phyloP scores from a whole-genome alignment of 1,284 basidiomycete species.

The Ceratobasidium sp. region DNA sequence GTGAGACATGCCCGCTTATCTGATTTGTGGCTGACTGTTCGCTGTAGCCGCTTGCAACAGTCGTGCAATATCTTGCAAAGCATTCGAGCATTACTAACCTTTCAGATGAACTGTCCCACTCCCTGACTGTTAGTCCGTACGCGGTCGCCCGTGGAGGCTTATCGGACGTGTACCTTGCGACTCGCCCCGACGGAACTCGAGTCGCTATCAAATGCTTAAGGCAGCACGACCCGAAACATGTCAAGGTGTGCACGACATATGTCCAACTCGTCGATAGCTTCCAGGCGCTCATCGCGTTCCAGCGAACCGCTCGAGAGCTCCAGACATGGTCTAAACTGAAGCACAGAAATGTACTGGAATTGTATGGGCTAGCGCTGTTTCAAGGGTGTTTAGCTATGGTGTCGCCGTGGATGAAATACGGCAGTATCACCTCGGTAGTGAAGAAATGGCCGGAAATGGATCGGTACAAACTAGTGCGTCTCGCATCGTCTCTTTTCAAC shows the following conservation, averaged over 20 bases:
- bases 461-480: neutral
- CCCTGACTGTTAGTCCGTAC: neutral
- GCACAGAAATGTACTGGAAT: neutral
- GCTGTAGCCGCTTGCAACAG: neutral
- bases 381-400: neutral
- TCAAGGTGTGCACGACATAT: neutral
- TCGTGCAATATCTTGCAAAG: neutral
- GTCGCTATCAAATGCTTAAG: neutral
- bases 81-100: neutral
- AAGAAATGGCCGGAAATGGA: neutral
- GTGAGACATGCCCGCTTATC: neutral
- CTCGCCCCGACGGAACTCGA: neutral
- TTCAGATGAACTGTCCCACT: neutral
- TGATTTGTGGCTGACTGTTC: too few relatives aligned
- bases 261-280: neutral
- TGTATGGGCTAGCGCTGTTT: neutral
- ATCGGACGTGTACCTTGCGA: neutral
- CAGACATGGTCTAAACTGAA: neutral
- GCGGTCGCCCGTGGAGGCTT: neutral
- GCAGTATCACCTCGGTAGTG: neutral
- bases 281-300: neutral
- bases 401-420: conserved; percentile 18
- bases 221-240: neutral
- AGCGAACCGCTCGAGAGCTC: conserved; percentile 4
- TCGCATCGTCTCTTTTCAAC: too few relatives aligned